Evolutionary conservation across 305 asterid genomes (phyloP).

Genomic region (Andrographis paniculata): DNA sequence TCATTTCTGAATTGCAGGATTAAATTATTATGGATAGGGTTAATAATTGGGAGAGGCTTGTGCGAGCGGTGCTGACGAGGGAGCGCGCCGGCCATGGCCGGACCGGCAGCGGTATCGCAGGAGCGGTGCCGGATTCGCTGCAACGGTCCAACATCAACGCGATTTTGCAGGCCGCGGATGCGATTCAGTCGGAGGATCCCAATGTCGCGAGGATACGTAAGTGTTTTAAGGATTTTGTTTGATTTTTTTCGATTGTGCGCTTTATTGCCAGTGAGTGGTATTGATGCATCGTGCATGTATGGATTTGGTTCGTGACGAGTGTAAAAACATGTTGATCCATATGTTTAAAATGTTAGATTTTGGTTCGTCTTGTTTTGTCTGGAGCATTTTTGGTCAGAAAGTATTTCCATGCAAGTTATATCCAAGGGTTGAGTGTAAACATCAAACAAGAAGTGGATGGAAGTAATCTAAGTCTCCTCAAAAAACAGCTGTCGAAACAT

Average conservation of each 20-base stretch:
- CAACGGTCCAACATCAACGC: conserved; percentile 64
- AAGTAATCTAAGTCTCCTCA: too few relatives aligned
- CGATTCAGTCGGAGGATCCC: conserved; percentile 81
- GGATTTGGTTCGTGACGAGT: too few relatives aligned
- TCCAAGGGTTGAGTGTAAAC: too few relatives aligned
- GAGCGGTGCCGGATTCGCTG: conserved; percentile 88
- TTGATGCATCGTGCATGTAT: too few relatives aligned
- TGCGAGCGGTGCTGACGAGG: conserved; percentile 59
- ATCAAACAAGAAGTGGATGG: too few relatives aligned
- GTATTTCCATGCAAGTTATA: too few relatives aligned
- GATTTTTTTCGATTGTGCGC: neutral
- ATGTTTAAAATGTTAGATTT: too few relatives aligned
- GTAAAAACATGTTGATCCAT: too few relatives aligned
- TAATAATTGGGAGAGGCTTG: conserved; percentile 77
- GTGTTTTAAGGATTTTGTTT: conserved; percentile 15
- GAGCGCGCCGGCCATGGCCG: conserved; percentile 60
- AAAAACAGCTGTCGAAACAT: too few relatives aligned
- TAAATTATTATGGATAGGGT: conserved; percentile 77
- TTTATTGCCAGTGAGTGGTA: neutral
- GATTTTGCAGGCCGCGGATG: conserved; percentile 92
- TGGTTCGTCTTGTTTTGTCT: too few relatives aligned
- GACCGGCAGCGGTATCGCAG: conserved; percentile 75
- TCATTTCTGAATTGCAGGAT: too few relatives aligned
- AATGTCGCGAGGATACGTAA: conserved; percentile 80
- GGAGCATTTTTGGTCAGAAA: too few relatives aligned